Evolutionary conservation across 139 green algal genomes (phyloP).

Genomic region (Picochlorum costavermella): DNA sequence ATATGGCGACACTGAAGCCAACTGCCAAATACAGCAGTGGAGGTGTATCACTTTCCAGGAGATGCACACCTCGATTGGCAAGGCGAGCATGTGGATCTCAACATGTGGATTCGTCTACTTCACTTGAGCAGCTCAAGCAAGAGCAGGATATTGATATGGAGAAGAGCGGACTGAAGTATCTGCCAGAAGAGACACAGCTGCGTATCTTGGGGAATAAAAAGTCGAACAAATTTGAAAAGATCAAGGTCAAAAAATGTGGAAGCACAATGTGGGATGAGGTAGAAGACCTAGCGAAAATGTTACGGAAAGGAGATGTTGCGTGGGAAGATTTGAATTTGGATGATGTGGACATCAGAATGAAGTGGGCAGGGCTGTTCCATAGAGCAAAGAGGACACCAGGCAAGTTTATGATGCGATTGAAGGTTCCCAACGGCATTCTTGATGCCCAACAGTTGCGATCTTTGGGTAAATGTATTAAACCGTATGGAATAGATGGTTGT

Average conservation of each 20-base stretch:
- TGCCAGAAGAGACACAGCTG: slow-evolving; percentile 13
- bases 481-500: slow-evolving; percentile 80
- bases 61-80: too few relatives aligned
- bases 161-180: neutral
- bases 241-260: slow-evolving; percentile 79
- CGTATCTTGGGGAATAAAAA: slow-evolving; percentile 50
- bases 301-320: slow-evolving; percentile 68
- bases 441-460: slow-evolving; percentile 65
- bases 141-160: neutral
- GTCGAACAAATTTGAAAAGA: slow-evolving; percentile 68
- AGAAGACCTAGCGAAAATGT: slow-evolving; percentile 44
- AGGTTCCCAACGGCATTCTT: slow-evolving; percentile 85
- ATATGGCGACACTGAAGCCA: too few relatives aligned
- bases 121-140: too few relatives aligned
- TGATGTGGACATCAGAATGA: slow-evolving; percentile 90
- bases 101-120: too few relatives aligned
- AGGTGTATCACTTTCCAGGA: too few relatives aligned
- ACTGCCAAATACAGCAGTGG: too few relatives aligned
- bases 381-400: slow-evolving; percentile 80
- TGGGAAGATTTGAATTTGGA: slow-evolving; percentile 80
- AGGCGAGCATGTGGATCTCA: too few relatives aligned
- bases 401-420: slow-evolving; percentile 97
- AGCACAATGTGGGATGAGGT: slow-evolving; percentile 65
- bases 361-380: slow-evolving; percentile 98
- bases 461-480: slow-evolving; percentile 51